Evolutionary conservation across 73 alveolate species (phyloP).

Genomic region (Paramecium caudatum): DNA sequence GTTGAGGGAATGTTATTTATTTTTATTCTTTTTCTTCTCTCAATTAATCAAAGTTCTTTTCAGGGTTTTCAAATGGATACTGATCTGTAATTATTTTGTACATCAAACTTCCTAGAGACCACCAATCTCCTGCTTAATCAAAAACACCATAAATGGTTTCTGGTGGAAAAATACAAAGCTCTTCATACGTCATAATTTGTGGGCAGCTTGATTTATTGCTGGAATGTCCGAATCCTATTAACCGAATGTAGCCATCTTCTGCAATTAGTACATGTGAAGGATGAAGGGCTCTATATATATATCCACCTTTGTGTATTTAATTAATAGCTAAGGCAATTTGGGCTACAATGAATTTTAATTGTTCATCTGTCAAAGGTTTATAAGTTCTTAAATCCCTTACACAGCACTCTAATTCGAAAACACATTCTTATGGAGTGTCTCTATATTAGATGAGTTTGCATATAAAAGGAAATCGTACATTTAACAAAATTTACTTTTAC

Average conservation of each 20-base stretch:
- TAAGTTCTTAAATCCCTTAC: neutral
- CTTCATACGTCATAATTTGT: conserved; percentile 6
- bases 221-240: neutral
- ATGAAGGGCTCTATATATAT: neutral
- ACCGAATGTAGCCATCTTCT: conserved; percentile 22
- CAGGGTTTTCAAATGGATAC: conserved; percentile 7
- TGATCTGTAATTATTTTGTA: neutral
- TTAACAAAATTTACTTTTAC: neutral
- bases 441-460: neutral
- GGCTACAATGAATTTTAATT: neutral
- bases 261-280: neutral
- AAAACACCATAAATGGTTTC: neutral
- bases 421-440: neutral
- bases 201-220: neutral
- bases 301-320: neutral
- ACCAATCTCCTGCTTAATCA: conserved; percentile 37
- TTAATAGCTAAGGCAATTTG: neutral
- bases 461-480: conserved; percentile 42
- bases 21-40: neutral
- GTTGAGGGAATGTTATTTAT: neutral
- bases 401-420: conserved; percentile 12
- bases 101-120: neutral
- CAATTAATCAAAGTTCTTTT: neutral
- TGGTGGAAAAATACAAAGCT: neutral
- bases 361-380: neutral